A percentile compares a stretch with the other conserved stretches of the same genome.
Conservation (phyloP, 116 monocot genomes). For the Zostera marina region DNA sequence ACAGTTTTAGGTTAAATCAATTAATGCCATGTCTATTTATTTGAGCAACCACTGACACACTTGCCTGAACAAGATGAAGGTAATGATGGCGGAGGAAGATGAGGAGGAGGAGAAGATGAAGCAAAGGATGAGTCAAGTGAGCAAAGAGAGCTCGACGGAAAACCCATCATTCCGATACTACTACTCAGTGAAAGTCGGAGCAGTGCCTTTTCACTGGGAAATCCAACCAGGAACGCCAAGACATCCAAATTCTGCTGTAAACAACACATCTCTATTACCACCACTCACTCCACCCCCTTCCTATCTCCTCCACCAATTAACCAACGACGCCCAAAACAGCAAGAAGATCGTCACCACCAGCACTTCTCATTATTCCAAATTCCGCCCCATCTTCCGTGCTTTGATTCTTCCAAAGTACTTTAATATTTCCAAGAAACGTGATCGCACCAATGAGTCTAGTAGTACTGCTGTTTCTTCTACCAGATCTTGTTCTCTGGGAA, state of each 20-base stretch:
- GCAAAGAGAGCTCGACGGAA: conserved; percentile 34
- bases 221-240: conserved; percentile 60
- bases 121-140: conserved; percentile 25
- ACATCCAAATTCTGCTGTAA: conserved; percentile 4
- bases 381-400: background rate
- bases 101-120: conserved; percentile 7
- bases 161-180: conserved; percentile 50
- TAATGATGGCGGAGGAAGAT: conserved; percentile 6
- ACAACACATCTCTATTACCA: conserved; percentile 18
- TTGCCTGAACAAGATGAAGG: background rate
- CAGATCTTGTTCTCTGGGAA: background rate
- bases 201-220: conserved; percentile 64
- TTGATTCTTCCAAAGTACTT: conserved; percentile 9
- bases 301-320: conserved; percentile 1
- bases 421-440: conserved; percentile 3
- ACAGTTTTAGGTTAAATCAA: no score
- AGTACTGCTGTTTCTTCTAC: background rate
- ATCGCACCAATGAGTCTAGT: background rate
- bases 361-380: background rate
- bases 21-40: no score
- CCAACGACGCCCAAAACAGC: background rate
- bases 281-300: conserved; percentile 50
- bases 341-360: conserved; percentile 4
- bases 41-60: no score
- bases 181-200: conserved; percentile 35